Evolutionary conservation across 192 early-diverging fungal species (phyloP), one percentile per base, ranked within the genome.

Genomic region (Chytriomyces sp.): DNA sequence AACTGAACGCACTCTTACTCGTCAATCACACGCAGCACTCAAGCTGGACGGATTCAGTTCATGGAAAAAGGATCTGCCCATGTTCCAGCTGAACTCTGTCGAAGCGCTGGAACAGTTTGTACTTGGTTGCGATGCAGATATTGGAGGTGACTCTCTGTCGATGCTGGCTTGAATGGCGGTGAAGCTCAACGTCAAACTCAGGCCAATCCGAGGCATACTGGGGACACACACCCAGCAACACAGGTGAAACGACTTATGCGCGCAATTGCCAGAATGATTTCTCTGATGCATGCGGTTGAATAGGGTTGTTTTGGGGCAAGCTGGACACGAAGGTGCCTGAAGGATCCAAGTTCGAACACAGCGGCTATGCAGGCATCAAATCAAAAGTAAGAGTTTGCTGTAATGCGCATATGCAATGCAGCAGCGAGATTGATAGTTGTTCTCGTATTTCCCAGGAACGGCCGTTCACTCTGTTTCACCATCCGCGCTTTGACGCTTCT

Each of bases 321-420:
- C 81, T 98, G 18, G 94, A 92, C 6, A 84, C 92, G 18, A 89
- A 93, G 73, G 82, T 96, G 50, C 95, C 96, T 20, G 86, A 84
- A 35, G 90, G 92, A 64, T 67, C 81, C 13, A 89, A 92, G 18
- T 86, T 95, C 43, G 86, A 92, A 62, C 87, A 89, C 77, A 93
- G 91, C 82, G 97, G 97, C 18, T 98, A 98, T 72, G 97, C 95
- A n/a, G 94, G 92, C 77, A 89, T 94, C 46, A 89, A 93, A 69
- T 91, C 94, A 6, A 93, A 91, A 78, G 91, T 93, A 65, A 65
- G 50, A 43, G 9, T 76, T 64, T 13, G 2, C 7, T 67, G 65
- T 28, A 1, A 8, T 28, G 67, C 16, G 46, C 1, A 46, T n/a
- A 68, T 23, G 1, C 23, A 18, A 45, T 23, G 59, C 9, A 45